A percentile compares a stretch with the other conserved stretches of the same genome.
phyloP scores from a whole-genome alignment of 306 rosid species.

The Vigna unguiculata region DNA sequence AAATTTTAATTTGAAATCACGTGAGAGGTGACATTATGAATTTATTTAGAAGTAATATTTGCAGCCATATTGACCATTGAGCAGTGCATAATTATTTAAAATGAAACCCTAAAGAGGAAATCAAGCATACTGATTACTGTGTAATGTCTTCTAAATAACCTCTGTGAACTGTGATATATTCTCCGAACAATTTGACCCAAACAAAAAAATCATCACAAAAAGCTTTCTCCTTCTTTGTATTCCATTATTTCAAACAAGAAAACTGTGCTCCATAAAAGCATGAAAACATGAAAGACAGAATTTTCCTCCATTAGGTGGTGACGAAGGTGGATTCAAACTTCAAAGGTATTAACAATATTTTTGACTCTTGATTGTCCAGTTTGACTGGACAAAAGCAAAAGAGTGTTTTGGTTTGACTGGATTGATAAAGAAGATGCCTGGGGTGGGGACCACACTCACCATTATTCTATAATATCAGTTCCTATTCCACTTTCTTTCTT shows the following conservation, averaged over 20 bases:
- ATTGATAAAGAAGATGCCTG: conserved; percentile 20
- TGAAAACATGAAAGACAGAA: background rate
- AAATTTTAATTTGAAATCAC: too few species aligned
- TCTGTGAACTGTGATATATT: too few species aligned
- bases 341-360: conserved; percentile 51
- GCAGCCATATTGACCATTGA: too few species aligned
- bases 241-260: background rate
- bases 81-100: too few species aligned
- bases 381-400: conserved; percentile 56
- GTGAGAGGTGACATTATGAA: too few species aligned
- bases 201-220: too few species aligned
- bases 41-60: too few species aligned
- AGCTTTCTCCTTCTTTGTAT: background rate
- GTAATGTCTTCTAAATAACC: background rate
- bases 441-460: conserved; percentile 53
- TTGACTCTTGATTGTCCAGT: conserved; percentile 61
- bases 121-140: too few species aligned
- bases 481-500: conserved; percentile 45
- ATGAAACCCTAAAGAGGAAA: too few species aligned
- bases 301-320: conserved; percentile 16
- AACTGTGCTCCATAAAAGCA: background rate
- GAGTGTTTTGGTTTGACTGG: conserved; percentile 60
- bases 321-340: conserved; percentile 66
- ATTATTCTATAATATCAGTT: conserved; percentile 53
- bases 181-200: too few species aligned